These are phyloP conservation scores for Friedmanniomyces simplex DNA, from an alignment of 495 filamentous ascomycete species.

Conservation along the genomic window DNA sequence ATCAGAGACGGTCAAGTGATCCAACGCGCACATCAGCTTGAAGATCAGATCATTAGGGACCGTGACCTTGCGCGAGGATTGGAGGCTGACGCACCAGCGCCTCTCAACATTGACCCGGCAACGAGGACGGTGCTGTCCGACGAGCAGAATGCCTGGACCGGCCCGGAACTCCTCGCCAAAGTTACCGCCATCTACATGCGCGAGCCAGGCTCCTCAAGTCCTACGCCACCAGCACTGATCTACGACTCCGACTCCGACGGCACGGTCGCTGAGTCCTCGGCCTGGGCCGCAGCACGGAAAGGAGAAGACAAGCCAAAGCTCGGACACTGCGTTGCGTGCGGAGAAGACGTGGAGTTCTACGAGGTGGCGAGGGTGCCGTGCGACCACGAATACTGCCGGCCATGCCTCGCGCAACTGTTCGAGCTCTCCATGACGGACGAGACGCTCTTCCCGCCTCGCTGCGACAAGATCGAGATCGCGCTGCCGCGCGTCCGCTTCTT, in stretches of 20 bases:
- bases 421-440: conserved; percentile 12
- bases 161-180: neutral
- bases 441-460: conserved; percentile 16
- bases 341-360: conserved; percentile 2
- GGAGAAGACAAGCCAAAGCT: neutral
- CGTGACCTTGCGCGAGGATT: neutral
- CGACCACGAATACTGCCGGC: conserved; percentile 11
- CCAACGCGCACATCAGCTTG: neutral
- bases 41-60: neutral
- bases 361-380: conserved; percentile 4
- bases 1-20: neutral
- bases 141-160: neutral
- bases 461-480: conserved; percentile 3
- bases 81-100: neutral
- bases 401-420: conserved; percentile 10
- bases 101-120: neutral
- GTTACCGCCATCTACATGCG: neutral
- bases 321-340: conserved; percentile 3
- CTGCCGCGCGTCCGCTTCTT: conserved; percentile 4
- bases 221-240: neutral
- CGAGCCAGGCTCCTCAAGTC: neutral
- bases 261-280: neutral
- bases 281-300: neutral
- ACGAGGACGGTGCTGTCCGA: neutral
- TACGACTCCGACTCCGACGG: neutral